Conservation (phyloP, 768 basidiomycete species). For the Rhizopogon sp. region DNA sequence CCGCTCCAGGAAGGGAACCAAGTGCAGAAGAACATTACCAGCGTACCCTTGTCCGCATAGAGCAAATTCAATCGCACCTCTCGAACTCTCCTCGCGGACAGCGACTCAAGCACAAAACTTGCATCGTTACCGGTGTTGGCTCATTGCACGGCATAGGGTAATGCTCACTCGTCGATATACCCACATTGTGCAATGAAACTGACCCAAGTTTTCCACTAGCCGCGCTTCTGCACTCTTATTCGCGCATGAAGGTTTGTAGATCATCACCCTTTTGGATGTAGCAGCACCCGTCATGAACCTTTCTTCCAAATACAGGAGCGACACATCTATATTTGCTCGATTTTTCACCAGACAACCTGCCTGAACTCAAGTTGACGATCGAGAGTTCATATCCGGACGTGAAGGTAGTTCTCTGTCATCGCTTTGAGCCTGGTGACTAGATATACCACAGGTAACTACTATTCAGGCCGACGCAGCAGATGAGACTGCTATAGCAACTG, state of each 20-base stretch:
- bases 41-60: constrained; percentile 59
- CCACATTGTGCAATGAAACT: constrained; percentile 1
- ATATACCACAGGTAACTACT: constrained; percentile 60
- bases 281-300: constrained; percentile 2
- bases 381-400: constrained; percentile 67
- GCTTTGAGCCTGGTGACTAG: background rate
- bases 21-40: constrained; percentile 48
- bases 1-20: constrained; percentile 7
- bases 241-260: constrained; percentile 67
- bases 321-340: constrained; percentile 75
- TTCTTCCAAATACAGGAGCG: constrained; percentile 47
- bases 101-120: constrained; percentile 73
- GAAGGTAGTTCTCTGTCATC: constrained; percentile 42
- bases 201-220: constrained; percentile 29
- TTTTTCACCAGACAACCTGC: constrained; percentile 61
- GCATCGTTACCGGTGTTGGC: constrained; percentile 84
- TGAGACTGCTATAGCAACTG: constrained; percentile 55
- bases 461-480: constrained; percentile 82
- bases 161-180: constrained; percentile 8
- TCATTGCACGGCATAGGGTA: constrained; percentile 89
- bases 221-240: constrained; percentile 69
- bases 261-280: background rate
- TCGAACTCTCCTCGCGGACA: constrained; percentile 43
- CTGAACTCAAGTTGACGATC: constrained; percentile 66
- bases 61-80: constrained; percentile 67